Conservation (phyloP, 2,329 filamentous ascomycete species). For the Phaeosphaeria sp. region DNA sequence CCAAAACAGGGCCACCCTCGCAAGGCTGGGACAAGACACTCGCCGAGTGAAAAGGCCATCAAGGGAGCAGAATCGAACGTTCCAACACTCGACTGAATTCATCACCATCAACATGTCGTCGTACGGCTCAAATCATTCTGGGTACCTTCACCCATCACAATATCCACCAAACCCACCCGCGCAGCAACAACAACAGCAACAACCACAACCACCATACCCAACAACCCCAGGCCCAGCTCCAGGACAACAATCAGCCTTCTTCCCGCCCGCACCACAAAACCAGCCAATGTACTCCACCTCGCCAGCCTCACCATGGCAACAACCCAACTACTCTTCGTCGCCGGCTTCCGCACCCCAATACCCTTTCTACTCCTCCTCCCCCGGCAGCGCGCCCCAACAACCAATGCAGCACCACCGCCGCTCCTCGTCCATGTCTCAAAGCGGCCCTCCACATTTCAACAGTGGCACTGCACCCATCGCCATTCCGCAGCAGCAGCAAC, state of each 20-base stretch:
- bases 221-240: conserved; percentile 8
- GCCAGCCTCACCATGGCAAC: neutral
- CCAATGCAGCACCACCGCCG: neutral
- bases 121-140: conserved; percentile 25
- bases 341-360: neutral
- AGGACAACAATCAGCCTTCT: conserved; percentile 4
- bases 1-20: conserved; percentile 6
- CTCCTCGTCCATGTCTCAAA: conserved; percentile 12
- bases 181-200: conserved; percentile 9
- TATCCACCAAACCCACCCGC: conserved; percentile 12
- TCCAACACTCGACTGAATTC: neutral
- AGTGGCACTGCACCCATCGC: conserved; percentile 2
- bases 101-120: conserved; percentile 22
- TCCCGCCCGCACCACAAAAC: conserved; percentile 16
- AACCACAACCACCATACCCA: conserved; percentile 12
- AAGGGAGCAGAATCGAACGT: neutral
- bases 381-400: neutral
- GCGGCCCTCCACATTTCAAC: conserved; percentile 1
- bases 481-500: conserved; percentile 8
- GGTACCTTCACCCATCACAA: conserved; percentile 16
- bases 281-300: conserved; percentile 9
- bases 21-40: neutral
- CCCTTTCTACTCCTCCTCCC: neutral
- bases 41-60: neutral
- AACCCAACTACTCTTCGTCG: conserved; percentile 3